phyloP scores from a whole-genome alignment of 345 rosid genomes.

The Cochlearia excelsa region DNA sequence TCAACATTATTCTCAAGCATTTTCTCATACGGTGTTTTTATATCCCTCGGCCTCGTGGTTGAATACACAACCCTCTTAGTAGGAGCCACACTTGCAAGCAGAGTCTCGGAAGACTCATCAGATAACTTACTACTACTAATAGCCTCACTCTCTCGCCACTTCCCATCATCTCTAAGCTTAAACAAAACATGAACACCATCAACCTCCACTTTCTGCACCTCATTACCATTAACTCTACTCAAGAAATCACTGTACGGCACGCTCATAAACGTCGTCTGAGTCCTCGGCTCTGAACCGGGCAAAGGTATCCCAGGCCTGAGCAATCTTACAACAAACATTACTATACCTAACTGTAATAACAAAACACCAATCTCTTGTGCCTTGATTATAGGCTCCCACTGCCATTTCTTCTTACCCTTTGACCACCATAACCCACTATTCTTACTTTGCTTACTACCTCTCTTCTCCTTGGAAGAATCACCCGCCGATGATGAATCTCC shows the following conservation, averaged over 20 bases:
- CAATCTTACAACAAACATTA: conserved; percentile 76
- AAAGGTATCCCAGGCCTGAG: conserved; percentile 82
- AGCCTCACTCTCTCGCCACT: conserved; percentile 43
- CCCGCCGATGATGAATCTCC: neutral
- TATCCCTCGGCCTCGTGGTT: conserved; percentile 74
- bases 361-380: conserved; percentile 78
- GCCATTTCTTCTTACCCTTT: conserved; percentile 51
- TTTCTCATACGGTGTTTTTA: conserved; percentile 87
- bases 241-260: conserved; percentile 92
- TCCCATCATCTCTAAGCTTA: conserved; percentile 60
- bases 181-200: conserved; percentile 85
- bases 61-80: conserved; percentile 69
- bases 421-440: conserved; percentile 65
- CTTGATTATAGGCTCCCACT: conserved; percentile 79
- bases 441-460: conserved; percentile 42
- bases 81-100: conserved; percentile 56
- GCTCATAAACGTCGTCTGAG: conserved; percentile 53
- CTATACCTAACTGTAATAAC: conserved; percentile 70
- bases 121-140: conserved; percentile 37
- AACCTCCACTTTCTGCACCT: conserved; percentile 83
- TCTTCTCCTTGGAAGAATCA: conserved; percentile 38
- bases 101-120: conserved; percentile 50
- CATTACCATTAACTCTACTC: conserved; percentile 58
- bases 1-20: conserved; percentile 90
- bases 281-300: conserved; percentile 80